These are phyloP conservation scores for Russula vinacea DNA, from an alignment of 768 basidiomycete species.

Conservation along the genomic window DNA sequence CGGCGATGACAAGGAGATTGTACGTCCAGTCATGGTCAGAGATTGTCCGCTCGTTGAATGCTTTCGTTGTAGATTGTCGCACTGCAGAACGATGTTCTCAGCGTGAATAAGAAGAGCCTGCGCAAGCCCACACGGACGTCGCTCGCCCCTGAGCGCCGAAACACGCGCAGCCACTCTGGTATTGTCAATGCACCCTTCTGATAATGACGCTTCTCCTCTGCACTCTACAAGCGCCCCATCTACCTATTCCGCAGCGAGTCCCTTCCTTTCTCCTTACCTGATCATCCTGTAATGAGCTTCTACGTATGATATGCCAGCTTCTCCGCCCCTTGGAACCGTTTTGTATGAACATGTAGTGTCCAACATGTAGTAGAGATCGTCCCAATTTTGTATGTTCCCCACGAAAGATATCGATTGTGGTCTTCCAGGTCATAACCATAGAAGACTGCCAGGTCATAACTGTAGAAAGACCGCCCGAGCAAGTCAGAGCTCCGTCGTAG, in stretches of 20 bases:
- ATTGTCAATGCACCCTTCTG: slow-evolving; percentile 30
- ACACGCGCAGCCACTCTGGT: slow-evolving; percentile 24
- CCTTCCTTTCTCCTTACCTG: slow-evolving; percentile 6
- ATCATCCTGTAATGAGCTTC: slow-evolving; percentile 12
- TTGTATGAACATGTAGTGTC: no score
- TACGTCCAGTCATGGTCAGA: slow-evolving; percentile 41
- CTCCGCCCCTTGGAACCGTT: background rate
- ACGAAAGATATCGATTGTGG: background rate
- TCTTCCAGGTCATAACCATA: no score
- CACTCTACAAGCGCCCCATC: background rate
- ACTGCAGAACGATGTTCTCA: slow-evolving; percentile 87
- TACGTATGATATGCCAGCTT: slow-evolving; percentile 9
- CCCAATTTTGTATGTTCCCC: slow-evolving; percentile 6
- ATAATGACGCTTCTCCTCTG: background rate
- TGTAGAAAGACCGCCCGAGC: no score
- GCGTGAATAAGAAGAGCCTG: slow-evolving; percentile 90
- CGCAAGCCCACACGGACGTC: slow-evolving; percentile 78
- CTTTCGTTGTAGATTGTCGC: slow-evolving; percentile 76
- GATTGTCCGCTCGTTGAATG: slow-evolving; percentile 14
- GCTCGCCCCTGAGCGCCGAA: slow-evolving; percentile 47
- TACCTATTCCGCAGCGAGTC: slow-evolving; percentile 1
- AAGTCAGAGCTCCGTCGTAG: no score
- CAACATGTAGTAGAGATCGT: slow-evolving; percentile 15
- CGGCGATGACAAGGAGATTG: slow-evolving; percentile 95
- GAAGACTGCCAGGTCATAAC: no score